phyloP scores from a whole-genome alignment of 2,329 filamentous ascomycete species.

The Nigrograna mackinnonii region DNA sequence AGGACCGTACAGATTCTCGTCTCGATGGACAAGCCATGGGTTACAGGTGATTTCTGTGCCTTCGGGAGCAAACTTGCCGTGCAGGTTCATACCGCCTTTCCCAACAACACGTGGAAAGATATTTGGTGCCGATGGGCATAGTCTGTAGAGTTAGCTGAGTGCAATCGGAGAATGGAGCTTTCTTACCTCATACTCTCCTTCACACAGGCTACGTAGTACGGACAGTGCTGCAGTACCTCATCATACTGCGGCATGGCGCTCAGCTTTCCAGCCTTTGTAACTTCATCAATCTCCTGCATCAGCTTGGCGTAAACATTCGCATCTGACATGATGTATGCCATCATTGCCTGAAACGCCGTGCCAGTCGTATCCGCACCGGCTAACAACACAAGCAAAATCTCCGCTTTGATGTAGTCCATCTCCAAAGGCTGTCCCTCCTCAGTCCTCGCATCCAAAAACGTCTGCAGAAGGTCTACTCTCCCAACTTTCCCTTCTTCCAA shows the following conservation, averaged over 20 bases:
- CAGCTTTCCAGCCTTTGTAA: slow-evolving; percentile 32
- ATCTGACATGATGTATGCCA: slow-evolving; percentile 47
- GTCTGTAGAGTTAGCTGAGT: slow-evolving; percentile 25
- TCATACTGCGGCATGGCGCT: slow-evolving; percentile 25
- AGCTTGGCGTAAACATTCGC: slow-evolving; percentile 49
- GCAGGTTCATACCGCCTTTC: slow-evolving; percentile 37
- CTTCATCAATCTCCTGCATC: slow-evolving; percentile 51
- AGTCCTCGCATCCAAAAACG: slow-evolving; percentile 43
- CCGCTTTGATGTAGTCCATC: slow-evolving; percentile 57
- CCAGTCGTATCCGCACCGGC: slow-evolving; percentile 59
- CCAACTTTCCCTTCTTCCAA: slow-evolving; percentile 51
- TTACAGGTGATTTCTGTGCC: slow-evolving; percentile 32
- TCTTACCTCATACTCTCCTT: slow-evolving; percentile 50
- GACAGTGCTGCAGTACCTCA: slow-evolving; percentile 33
- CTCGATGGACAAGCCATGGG: slow-evolving; percentile 33
- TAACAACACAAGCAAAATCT: slow-evolving; percentile 56
- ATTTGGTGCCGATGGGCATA: slow-evolving; percentile 55
- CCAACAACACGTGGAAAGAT: slow-evolving; percentile 53
- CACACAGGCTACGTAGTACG: slow-evolving; percentile 56
- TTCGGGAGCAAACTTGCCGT: slow-evolving; percentile 32
- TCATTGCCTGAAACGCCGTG: slow-evolving; percentile 54
- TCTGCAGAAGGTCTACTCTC: slow-evolving; percentile 59
- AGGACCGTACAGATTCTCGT: slow-evolving; percentile 27
- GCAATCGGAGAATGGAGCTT: too few species aligned
- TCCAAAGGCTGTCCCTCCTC: slow-evolving; percentile 49